A percentile compares a stretch with the other conserved stretches of the same genome.
Conservation (phyloP, 768 basidiomycete genomes). For the Lactarius quietus region DNA sequence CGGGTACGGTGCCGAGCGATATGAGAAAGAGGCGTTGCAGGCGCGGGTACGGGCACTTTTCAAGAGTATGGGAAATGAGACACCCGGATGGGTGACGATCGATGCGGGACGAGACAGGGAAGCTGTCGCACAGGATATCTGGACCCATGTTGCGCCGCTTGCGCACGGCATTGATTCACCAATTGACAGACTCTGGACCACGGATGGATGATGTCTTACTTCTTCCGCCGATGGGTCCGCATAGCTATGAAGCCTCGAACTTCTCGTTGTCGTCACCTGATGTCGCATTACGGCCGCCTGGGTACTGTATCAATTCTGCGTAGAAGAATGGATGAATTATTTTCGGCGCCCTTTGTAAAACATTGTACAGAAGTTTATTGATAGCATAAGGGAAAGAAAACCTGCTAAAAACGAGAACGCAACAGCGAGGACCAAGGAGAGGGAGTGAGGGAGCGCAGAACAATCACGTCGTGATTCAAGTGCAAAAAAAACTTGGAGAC, state of each 20-base stretch:
- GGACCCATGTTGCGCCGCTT: conserved; percentile 48
- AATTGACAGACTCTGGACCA: conserved; percentile 52
- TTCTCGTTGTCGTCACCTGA: neutral
- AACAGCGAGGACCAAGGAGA: conserved; percentile 8
- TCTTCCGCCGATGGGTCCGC: neutral
- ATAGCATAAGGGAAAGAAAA: conserved; percentile 19
- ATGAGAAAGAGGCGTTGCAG: conserved; percentile 80
- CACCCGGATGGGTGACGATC: conserved; percentile 48
- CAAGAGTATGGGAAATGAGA: conserved; percentile 43
- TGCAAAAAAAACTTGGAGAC: conserved; percentile 2
- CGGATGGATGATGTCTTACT: conserved; percentile 39
- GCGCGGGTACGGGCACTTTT: conserved; percentile 59
- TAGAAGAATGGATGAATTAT: conserved; percentile 7
- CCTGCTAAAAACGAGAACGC: conserved; percentile 20
- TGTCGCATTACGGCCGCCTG: neutral
- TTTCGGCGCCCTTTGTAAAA: conserved; percentile 9
- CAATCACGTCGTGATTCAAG: conserved; percentile 18
- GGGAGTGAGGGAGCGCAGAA: conserved; percentile 6
- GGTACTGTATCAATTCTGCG: neutral
- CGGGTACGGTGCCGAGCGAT: conserved; percentile 84
- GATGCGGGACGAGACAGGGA: conserved; percentile 55
- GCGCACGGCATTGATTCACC: conserved; percentile 39
- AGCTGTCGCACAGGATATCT: conserved; percentile 52
- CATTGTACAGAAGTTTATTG: conserved; percentile 20
- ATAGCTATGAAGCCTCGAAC: neutral